phyloP scores from a whole-genome alignment of 2,329 filamentous ascomycete species.

The Drechslerella coelobrocha region DNA sequence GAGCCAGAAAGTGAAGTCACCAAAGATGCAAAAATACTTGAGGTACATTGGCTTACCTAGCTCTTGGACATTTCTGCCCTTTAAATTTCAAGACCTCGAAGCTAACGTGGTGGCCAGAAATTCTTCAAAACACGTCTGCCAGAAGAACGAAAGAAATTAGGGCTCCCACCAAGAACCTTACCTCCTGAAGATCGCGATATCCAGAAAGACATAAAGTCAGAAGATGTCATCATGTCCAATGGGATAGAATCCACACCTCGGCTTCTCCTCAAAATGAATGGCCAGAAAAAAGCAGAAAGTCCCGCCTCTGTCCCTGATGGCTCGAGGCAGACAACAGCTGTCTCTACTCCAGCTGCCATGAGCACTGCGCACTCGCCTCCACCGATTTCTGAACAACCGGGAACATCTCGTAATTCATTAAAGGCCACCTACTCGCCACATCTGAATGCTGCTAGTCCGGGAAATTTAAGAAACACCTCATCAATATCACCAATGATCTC shows the following conservation, averaged over 20 bases:
- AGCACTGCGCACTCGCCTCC: slow-evolving; percentile 29
- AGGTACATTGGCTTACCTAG: slow-evolving; percentile 27
- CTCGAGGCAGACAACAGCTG: slow-evolving; percentile 27
- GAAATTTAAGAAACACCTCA: neutral
- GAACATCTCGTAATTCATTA: slow-evolving; percentile 13
- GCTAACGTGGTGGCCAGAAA: neutral
- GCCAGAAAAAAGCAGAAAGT: slow-evolving; percentile 28
- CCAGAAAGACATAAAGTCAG: slow-evolving; percentile 9
- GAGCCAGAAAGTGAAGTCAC: slow-evolving; percentile 38
- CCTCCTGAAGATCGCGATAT: slow-evolving; percentile 6
- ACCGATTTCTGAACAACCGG: neutral
- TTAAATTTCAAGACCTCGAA: neutral
- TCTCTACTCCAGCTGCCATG: slow-evolving; percentile 25
- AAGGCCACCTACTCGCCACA: slow-evolving; percentile 17
- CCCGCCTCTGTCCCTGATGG: slow-evolving; percentile 21
- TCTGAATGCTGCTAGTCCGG: slow-evolving; percentile 15
- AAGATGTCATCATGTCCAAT: slow-evolving; percentile 31
- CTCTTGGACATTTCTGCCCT: neutral
- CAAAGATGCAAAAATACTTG: slow-evolving; percentile 31
- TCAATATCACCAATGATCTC: slow-evolving; percentile 32
- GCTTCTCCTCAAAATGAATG: slow-evolving; percentile 36
- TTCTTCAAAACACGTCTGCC: slow-evolving; percentile 22
- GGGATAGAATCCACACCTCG: slow-evolving; percentile 24
- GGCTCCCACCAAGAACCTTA: slow-evolving; percentile 19
- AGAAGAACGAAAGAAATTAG: slow-evolving; percentile 15